These are phyloP conservation scores for Septoria petroselini DNA, from an alignment of 2,329 filamentous ascomycete species.

Conservation along the genomic window DNA sequence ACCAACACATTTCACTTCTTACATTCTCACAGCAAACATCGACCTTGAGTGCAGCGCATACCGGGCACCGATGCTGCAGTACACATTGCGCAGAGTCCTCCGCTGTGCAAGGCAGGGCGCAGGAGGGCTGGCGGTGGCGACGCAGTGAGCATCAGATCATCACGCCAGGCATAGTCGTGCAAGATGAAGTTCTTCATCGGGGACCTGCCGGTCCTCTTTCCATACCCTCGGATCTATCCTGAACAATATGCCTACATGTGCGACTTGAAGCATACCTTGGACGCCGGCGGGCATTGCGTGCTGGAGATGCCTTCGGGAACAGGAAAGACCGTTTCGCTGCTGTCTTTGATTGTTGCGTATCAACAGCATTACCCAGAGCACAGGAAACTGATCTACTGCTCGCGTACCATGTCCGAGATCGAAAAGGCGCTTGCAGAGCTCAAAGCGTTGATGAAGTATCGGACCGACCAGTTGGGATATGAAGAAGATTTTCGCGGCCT, in stretches of 20 bases:
- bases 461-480: slow-evolving; percentile 79
- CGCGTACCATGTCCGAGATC: slow-evolving; percentile 99
- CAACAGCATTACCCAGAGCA: slow-evolving; percentile 91
- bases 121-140: background rate
- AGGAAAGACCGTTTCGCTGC: slow-evolving; percentile 90
- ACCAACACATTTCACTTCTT: background rate
- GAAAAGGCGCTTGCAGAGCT: slow-evolving; percentile 94
- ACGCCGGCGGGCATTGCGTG: slow-evolving; percentile 91
- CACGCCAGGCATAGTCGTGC: no score
- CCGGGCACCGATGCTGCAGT: no score
- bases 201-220: slow-evolving; percentile 68
- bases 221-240: slow-evolving; percentile 71
- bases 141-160: background rate
- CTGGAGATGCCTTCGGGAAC: slow-evolving; percentile 99
- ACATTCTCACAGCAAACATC: background rate
- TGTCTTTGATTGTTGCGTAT: slow-evolving; percentile 94
- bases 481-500: slow-evolving; percentile 91
- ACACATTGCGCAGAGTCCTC: no score
- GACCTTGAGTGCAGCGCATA: background rate
- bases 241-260: slow-evolving; percentile 80
- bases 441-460: slow-evolving; percentile 91
- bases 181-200: slow-evolving; percentile 77
- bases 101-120: no score
- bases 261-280: slow-evolving; percentile 82
- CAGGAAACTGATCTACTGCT: slow-evolving; percentile 97